Base-by-base conservation (phyloP, 768 basidiomycete species). In the Rhodotorula taiwanensis region DNA sequence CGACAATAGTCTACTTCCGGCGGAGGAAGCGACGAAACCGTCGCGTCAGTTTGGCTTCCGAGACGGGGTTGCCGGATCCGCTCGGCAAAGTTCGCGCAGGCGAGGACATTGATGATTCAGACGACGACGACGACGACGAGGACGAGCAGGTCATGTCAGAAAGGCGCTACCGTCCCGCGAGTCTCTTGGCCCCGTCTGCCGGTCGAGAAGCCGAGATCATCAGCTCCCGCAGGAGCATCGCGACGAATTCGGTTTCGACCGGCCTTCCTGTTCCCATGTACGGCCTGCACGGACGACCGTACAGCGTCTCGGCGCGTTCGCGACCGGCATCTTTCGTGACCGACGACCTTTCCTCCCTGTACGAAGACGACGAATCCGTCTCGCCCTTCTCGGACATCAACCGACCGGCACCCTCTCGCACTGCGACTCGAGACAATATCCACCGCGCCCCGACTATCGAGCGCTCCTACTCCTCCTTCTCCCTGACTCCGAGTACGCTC, bases 221-320 rank as follows among this genome's bases (percentile, higher is more conserved):
- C 14, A 9, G 31, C 23, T 67, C 66, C 23, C 41, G 56, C 0
- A 41, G 47, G 6, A 68, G 66, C 47, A 60, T 63, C 45, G 36
- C 55, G 16, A 68, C 66, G 13, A 68, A 68, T 45, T 68, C 66
- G 36, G 62, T 64, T 10, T 68, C 66, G 45, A 60, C 66, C 13
- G 52, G 36, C 27, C 11, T 31, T 36, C 51, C 43, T 16, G 27
- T 27, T 36, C 34, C 20, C 3, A 25, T 18, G 25, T 59, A 18
- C 54, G 7, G 2, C 48, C 45, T 25, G 15, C 54, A 50, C 28
- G 52, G 33, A 25, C 45, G 58, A 6, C 36, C 48, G 15, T 63
- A 45, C 14, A 43, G 56, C 15, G 44, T 55, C 30, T 55, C 65
- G 28, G 34, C 53, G 1, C 53, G 49, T 1, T 67, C 56, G 18